phyloP scores from a whole-genome alignment of 495 filamentous ascomycete genomes.

The Tuber aestivum region DNA sequence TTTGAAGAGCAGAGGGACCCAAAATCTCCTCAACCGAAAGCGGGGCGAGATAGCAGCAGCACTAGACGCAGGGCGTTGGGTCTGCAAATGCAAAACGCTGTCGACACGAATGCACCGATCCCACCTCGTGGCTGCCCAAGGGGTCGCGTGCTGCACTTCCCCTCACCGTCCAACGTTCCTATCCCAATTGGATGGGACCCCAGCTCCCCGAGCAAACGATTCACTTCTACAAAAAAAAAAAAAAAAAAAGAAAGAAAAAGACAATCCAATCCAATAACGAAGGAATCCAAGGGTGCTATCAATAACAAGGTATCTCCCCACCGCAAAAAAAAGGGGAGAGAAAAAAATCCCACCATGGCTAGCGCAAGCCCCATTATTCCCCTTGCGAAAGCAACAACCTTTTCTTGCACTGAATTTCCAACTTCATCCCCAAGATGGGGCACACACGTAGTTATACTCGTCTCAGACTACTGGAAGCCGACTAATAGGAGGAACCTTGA shows the following conservation, averaged over 20 bases:
- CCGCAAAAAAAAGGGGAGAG: not conserved
- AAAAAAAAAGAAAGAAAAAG: not conserved
- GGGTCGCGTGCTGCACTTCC: constrained; percentile 4
- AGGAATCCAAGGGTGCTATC: not conserved
- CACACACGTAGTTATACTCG: not conserved
- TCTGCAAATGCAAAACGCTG: not conserved
- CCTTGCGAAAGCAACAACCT: not conserved
- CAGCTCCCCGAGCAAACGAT: not conserved
- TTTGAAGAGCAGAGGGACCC: not conserved
- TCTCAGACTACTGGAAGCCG: not conserved
- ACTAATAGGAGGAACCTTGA: not conserved
- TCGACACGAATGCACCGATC: constrained; percentile 2
- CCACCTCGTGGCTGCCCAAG: constrained; percentile 1
- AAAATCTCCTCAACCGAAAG: not conserved
- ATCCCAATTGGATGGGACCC: not conserved
- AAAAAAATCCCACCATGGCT: not conserved
- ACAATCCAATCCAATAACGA: not conserved
- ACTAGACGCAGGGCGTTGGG: not conserved
- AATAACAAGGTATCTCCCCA: not conserved
- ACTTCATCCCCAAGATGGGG: not conserved
- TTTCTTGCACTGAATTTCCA: not conserved
- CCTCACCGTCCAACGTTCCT: not conserved
- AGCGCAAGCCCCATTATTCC: not conserved
- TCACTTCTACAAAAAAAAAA: not conserved
- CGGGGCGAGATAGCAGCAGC: not conserved